Evolutionary conservation across 495 filamentous ascomycete species (phyloP), one percentile per base, ranked within the genome.

Genomic region (Ramalina intermedia): DNA sequence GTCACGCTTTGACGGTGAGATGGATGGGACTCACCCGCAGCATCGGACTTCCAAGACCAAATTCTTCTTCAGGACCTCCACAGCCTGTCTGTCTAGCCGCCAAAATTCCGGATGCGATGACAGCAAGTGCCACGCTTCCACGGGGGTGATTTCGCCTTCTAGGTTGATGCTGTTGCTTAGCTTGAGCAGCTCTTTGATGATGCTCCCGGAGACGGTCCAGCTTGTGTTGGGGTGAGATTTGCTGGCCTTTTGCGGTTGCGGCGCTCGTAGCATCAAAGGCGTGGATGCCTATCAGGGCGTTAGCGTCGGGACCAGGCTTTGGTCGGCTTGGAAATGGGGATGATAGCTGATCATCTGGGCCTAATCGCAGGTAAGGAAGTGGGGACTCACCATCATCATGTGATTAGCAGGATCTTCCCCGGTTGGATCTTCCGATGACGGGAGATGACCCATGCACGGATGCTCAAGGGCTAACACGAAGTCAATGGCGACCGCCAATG

Each of bases 111-210:
- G 57, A 43, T 59, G 55, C 17, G 46, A 27, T 40, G 51, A 52
- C 23, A 61, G 37, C 11, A 53, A 44, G 43, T 57, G 47, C 59
- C 59, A 61, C 24, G 59, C 59, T 27, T 61, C 57, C 7, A 61
- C 57, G 6, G 59, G 59, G 8, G 59, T 61, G 79, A 85, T 64
- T 79, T 87, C n/a, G 70, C 84, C 37, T 82, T 87, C 58, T 73
- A 85, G 63, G 76, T 89, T 46, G 79, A 89, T 56, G 17, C 51
- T 52, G 38, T 52, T 49, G 14, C 54, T 52, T 6, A 61, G 42
- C 37, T 58, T 57, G 4, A 61, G 49, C 38, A 61, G 33, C 13
- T 52, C 47, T 43, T 61, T 54, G 11, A 61, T 60, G 36, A 54
- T 55, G 2, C 46, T 42, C 11, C 48, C 51, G 11, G 47, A 50